These are phyloP conservation scores for Cicer yamashitae DNA, from an alignment of 306 rosid species.

Conservation along the genomic window DNA sequence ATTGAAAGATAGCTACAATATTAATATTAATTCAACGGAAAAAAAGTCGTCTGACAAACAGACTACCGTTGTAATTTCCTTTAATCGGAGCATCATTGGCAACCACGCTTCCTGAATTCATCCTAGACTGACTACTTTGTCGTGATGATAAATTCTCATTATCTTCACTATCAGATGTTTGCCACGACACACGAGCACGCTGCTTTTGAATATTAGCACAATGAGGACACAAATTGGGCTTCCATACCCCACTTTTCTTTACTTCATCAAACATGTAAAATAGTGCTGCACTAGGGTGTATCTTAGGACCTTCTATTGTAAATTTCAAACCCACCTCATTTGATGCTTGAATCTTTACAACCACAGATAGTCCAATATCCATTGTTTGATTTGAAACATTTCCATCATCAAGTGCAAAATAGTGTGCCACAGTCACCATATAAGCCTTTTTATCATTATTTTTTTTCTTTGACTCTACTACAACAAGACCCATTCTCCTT, in stretches of 20 bases:
- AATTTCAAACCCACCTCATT: neutral
- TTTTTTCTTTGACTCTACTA: no score
- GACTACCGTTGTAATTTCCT: neutral
- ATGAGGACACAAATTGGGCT: neutral
- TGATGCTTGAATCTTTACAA: neutral
- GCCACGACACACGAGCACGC: no score
- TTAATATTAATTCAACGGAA: no score
- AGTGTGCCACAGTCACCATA: neutral
- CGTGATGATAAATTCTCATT: neutral
- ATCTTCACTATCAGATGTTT: neutral
- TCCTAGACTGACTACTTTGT: neutral
- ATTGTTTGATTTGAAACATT: neutral
- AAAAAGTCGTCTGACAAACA: no score
- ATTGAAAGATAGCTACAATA: no score
- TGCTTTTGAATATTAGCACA: slow-evolving; percentile 4
- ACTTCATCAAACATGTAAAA: neutral
- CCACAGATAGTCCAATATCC: neutral
- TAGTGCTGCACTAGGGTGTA: neutral
- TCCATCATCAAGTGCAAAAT: neutral
- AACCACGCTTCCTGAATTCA: neutral
- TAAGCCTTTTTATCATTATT: no score
- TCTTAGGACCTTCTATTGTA: neutral
- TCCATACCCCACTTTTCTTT: neutral
- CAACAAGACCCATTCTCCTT: no score
- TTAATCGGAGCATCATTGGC: neutral